These are phyloP conservation scores for Suhomyces maxii DNA, from an alignment of 1,139 yeast species.

Conservation along the genomic window DNA sequence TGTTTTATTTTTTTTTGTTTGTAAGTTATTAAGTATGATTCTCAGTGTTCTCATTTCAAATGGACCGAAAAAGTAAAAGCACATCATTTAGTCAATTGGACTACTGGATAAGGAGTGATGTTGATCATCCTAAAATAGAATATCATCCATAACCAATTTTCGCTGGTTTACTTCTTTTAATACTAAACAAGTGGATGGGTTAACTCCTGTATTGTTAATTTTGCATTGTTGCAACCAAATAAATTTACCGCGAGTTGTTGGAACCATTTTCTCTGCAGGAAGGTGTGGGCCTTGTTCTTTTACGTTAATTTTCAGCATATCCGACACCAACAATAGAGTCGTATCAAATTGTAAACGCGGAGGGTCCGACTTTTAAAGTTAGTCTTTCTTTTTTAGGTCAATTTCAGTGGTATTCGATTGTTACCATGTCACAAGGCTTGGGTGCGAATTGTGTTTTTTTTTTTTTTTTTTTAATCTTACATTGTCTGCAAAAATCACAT, in stretches of 20 bases:
- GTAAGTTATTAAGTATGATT: no score
- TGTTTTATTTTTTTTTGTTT: no score
- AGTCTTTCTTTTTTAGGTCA: slow-evolving; percentile 1
- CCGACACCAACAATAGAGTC: background rate
- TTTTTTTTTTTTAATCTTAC: background rate
- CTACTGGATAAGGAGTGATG: background rate
- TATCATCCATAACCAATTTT: background rate
- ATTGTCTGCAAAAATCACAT: slow-evolving; percentile 7
- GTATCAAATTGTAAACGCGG: background rate
- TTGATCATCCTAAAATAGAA: background rate
- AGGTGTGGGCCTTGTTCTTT: background rate
- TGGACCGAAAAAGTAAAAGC: no score
- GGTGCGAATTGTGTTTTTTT: background rate
- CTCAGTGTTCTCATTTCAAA: no score
- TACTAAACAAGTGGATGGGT: background rate
- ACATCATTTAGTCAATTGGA: no score
- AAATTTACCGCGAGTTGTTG: background rate
- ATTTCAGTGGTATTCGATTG: slow-evolving; percentile 2
- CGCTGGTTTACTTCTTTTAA: background rate
- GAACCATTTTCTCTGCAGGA: background rate
- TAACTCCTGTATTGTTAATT: background rate
- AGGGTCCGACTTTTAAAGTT: background rate
- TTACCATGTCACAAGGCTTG: background rate
- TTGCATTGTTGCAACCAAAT: background rate
- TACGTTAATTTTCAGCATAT: background rate